Evolutionary conservation across 2,329 filamentous ascomycete genomes (phyloP), one percentile per base, ranked within the genome.

Genomic region (Monosporascus sp.): DNA sequence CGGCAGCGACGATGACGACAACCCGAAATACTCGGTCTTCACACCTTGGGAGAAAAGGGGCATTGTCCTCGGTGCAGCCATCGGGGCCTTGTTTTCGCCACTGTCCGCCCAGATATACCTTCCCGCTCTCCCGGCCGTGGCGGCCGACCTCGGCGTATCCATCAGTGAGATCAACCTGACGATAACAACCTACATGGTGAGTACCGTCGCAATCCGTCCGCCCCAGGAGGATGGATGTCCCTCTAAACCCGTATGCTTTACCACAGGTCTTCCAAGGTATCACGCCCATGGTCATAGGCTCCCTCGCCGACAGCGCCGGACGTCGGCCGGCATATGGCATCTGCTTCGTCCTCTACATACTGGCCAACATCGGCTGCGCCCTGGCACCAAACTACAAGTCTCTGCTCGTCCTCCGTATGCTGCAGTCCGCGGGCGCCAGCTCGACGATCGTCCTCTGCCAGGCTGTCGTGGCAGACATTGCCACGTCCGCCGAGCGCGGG

Each of bases 381-480:
- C 54, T 79, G 3, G 73, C 77, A 37, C 74, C 71, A 8, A 74
- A 66, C 53, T 78, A 76, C 56, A 60, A 63, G 0, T 70, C 76
- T 0, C 64, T 82, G 8, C 58, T 83, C 1, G 65, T 78, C 14
- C 63, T 82, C 0, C 71, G 80, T 3, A 74, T 74, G 62, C 55
- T 82, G 3, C 79, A 83, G 54, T 78, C 74, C 8, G 71, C 73
- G 0, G 79, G 81, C 0, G 78, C 75, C 48, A 78, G 75, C 51
- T 77, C 78, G 1, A 83, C 80, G 0, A 72, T 84, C 17, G 76
- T 82, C 0, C 68, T 87, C 1, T 68, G 65, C 48, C 65, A 69
- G 41, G 82, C 76, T 0, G 75, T 85, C 1, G 76, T 86, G 2
- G 77, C 77, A 1, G 84, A 87, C 57, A 70, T 84, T 2, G 73